A percentile compares a stretch with the other conserved stretches of the same genome.
phyloP scores from a whole-genome alignment of 768 basidiomycete species.

The Plicaturopsis crispa region DNA sequence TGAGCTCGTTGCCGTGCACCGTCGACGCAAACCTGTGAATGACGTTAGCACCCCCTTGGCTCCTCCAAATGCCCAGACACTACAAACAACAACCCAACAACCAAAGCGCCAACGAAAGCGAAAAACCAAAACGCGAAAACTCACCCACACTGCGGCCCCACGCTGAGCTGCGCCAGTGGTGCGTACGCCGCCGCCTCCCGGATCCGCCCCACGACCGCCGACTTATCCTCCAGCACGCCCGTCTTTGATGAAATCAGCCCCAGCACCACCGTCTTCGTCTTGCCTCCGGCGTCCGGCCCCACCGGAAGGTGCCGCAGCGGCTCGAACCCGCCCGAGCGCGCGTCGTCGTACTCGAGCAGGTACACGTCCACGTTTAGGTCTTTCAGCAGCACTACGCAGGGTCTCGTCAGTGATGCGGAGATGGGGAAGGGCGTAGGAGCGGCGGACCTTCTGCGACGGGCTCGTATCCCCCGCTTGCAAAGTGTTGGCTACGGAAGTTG shows the following conservation, averaged over 20 bases:
- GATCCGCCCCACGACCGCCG: slow-evolving; percentile 9
- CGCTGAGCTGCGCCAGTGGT: slow-evolving; percentile 11
- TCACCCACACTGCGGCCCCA: slow-evolving; percentile 14
- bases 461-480: slow-evolving; percentile 54
- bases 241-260: slow-evolving; percentile 43
- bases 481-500: slow-evolving; percentile 44
- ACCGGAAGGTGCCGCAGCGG: slow-evolving; percentile 51
- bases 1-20: too few species aligned
- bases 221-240: slow-evolving; percentile 11
- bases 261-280: slow-evolving; percentile 39
- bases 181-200: slow-evolving; percentile 14
- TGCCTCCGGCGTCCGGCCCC: too few species aligned
- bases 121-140: too few species aligned
- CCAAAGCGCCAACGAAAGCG: too few species aligned
- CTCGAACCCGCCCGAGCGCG: slow-evolving; percentile 50
- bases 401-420: too few species aligned
- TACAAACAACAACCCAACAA: too few species aligned
- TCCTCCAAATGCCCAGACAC: too few species aligned
- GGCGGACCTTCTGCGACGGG: slow-evolving; percentile 42
- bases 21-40: too few species aligned
- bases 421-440: too few species aligned
- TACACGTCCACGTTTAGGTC: slow-evolving; percentile 48
- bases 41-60: too few species aligned
- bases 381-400: slow-evolving; percentile 56
- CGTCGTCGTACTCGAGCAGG: slow-evolving; percentile 61